Evolutionary conservation across 2,329 filamentous ascomycete genomes (phyloP).

Genomic region (Colletotrichum gigasporum): DNA sequence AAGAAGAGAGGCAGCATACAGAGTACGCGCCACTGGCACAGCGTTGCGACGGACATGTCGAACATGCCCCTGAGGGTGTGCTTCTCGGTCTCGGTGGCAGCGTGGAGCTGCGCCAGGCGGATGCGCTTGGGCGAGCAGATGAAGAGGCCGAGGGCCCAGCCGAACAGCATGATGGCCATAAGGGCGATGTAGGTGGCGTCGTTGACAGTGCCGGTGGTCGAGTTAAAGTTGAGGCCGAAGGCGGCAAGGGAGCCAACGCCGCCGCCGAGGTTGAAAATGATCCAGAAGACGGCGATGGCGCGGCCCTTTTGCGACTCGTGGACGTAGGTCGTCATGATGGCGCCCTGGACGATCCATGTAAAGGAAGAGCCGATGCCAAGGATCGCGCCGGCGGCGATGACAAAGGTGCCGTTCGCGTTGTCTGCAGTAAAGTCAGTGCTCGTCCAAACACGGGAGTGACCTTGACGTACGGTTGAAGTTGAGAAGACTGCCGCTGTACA

Average conservation of each 20-base stretch:
- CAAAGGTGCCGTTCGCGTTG: slow-evolving; percentile 50
- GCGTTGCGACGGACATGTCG: slow-evolving; percentile 46
- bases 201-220: slow-evolving; percentile 52
- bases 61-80: slow-evolving; percentile 46
- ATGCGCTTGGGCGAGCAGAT: slow-evolving; percentile 58
- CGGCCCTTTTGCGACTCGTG: slow-evolving; percentile 52
- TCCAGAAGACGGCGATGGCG: slow-evolving; percentile 54
- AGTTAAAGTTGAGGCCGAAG: slow-evolving; percentile 54
- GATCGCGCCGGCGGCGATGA: slow-evolving; percentile 54
- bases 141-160: slow-evolving; percentile 56
- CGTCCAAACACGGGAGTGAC: slow-evolving; percentile 50
- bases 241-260: slow-evolving; percentile 53
- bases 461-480: slow-evolving; percentile 48
- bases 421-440: slow-evolving; percentile 50
- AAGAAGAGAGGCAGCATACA: slow-evolving; percentile 64
- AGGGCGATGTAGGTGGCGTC: slow-evolving; percentile 61
- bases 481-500: slow-evolving; percentile 55
- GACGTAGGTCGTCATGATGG: slow-evolving; percentile 58
- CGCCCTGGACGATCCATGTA: slow-evolving; percentile 56
- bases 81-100: slow-evolving; percentile 48
- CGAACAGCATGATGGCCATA: slow-evolving; percentile 57
- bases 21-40: slow-evolving; percentile 55
- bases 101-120: slow-evolving; percentile 46
- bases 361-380: slow-evolving; percentile 56
- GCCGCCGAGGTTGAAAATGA: slow-evolving; percentile 56